Percentiles rank a stretch among this genome's conserved stretches.
phyloP scores from a whole-genome alignment of 2,329 filamentous ascomycete genomes.

The Phoma sp. region DNA sequence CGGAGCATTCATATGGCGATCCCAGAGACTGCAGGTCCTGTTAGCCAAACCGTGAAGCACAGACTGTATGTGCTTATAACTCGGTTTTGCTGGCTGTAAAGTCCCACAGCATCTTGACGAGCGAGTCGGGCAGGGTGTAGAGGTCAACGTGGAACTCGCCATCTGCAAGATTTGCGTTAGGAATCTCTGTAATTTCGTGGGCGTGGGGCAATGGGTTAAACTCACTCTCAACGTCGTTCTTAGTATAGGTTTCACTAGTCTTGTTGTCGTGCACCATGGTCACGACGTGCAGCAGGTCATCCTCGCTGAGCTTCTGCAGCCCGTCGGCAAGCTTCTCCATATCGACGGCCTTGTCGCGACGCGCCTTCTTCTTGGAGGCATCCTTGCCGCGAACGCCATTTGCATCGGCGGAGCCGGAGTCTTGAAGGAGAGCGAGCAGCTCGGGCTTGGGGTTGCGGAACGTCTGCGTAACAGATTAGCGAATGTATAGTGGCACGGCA shows the following conservation, averaged over 20 bases:
- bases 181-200: background rate
- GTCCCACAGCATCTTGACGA: constrained; percentile 96
- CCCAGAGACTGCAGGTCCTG: no score
- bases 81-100: constrained; percentile 60
- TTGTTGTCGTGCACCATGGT: constrained; percentile 99
- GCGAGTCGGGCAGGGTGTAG: constrained; percentile 89
- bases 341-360: constrained; percentile 72
- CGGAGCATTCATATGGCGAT: no score
- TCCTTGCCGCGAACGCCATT: constrained; percentile 71
- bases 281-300: constrained; percentile 91
- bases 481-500: background rate
- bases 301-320: constrained; percentile 85
- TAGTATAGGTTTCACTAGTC: constrained; percentile 89
- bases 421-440: constrained; percentile 78
- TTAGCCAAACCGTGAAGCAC: no score
- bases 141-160: constrained; percentile 98
- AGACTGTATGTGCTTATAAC: constrained; percentile 28
- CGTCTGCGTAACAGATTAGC: constrained; percentile 52
- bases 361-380: constrained; percentile 76
- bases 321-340: constrained; percentile 97
- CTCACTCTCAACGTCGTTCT: constrained; percentile 95
- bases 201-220: constrained; percentile 23
- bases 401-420: constrained; percentile 77
- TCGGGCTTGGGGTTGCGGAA: constrained; percentile 94
- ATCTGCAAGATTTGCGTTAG: constrained; percentile 58